These are phyloP conservation scores for Microstegium vimineum DNA, from an alignment of 176 grass and related monocot genomes.

Conservation along the genomic window DNA sequence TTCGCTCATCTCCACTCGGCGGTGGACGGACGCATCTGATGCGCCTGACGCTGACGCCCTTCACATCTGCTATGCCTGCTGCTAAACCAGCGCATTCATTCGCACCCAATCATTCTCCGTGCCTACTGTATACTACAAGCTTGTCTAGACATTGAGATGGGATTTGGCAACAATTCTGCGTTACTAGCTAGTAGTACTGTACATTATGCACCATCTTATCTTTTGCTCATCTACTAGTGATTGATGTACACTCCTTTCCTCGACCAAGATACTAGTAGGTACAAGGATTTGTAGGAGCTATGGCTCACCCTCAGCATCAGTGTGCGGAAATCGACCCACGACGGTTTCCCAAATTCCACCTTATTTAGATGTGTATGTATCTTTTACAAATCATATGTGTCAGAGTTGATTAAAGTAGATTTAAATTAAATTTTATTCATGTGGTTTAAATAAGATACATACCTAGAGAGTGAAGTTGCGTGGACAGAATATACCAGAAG, in stretches of 20 bases:
- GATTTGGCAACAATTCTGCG: not conserved
- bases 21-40: slow-evolving; percentile 14
- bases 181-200: no score
- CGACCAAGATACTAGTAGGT: no score
- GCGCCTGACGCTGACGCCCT: not conserved
- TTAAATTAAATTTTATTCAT: no score
- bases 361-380: no score
- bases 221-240: no score
- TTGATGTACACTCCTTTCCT: no score
- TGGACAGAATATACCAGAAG: not conserved
- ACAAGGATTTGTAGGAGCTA: not conserved
- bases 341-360: not conserved
- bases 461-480: not conserved
- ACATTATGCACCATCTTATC: no score
- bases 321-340: not conserved
- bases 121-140: no score
- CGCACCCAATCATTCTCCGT: not conserved
- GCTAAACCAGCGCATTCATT: not conserved
- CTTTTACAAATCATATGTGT: no score
- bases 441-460: no score
- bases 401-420: no score
- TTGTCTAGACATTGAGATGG: no score
- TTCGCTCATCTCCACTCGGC: not conserved
- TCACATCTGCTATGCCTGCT: not conserved
- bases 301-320: not conserved